phyloP scores from a whole-genome alignment of 768 basidiomycete genomes.

The Psilocybe subaeruginosa region DNA sequence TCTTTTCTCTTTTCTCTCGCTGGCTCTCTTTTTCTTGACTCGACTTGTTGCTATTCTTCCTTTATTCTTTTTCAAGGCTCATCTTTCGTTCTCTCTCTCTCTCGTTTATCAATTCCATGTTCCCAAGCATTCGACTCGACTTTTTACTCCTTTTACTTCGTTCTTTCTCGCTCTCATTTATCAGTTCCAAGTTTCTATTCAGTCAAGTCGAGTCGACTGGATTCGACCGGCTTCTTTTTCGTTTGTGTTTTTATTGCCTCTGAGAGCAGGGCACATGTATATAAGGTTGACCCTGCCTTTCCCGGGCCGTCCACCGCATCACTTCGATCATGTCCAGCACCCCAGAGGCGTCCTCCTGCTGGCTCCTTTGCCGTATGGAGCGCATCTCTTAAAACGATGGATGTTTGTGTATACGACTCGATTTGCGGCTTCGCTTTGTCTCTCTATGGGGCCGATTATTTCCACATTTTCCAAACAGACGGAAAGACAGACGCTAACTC shows the following conservation, averaged over 20 bases:
- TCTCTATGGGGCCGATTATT: background rate
- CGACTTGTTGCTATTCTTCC: background rate
- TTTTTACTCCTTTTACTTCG: no score
- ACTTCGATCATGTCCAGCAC: no score
- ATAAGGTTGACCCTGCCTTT: no score
- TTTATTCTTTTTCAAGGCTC: background rate
- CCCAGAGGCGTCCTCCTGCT: no score
- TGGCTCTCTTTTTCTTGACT: slow-evolving; percentile 2
- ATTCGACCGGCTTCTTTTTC: slow-evolving; percentile 1
- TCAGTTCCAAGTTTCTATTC: background rate
- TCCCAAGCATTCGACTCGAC: no score
- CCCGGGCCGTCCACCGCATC: no score
- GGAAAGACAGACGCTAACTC: background rate
- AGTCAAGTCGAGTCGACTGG: background rate
- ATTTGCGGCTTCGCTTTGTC: no score
- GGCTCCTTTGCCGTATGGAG: no score
- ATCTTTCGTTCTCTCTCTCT: background rate
- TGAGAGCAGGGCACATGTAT: background rate
- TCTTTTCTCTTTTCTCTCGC: slow-evolving; percentile 1
- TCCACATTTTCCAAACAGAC: background rate
- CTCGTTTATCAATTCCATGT: no score
- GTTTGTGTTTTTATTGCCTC: background rate
- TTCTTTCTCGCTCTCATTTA: no score
- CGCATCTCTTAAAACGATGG: no score
- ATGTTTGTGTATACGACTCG: no score